Percentiles rank a stretch among this genome's conserved stretches.
These are phyloP conservation scores for Globisporangium abappressorium DNA, from an alignment of 352 stramenopile genomes.

Conservation along the genomic window DNA sequence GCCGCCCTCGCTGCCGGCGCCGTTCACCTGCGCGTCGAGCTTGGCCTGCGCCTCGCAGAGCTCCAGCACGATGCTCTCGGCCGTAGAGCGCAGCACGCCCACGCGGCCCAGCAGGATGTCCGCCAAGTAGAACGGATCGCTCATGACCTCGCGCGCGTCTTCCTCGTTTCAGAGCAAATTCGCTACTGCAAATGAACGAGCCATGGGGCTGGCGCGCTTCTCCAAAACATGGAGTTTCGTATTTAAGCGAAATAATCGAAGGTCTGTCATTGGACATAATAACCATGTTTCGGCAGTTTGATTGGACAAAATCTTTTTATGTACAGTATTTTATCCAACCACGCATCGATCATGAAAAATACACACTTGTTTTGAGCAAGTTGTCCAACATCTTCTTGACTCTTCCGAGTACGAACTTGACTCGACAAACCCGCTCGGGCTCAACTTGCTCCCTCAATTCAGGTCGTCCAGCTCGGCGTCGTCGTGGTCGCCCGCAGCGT, in stretches of 20 bases:
- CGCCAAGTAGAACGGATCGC: conserved; percentile 84
- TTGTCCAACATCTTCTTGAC: neutral
- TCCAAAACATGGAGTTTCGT: neutral
- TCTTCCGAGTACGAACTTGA: neutral
- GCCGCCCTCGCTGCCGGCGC: neutral
- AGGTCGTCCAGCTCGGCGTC: conserved; percentile 20
- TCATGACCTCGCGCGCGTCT: conserved; percentile 39
- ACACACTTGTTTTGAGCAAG: neutral
- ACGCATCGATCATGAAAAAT: conserved; percentile 5
- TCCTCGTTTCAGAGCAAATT: neutral
- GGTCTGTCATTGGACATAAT: neutral
- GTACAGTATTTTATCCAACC: conserved; percentile 15
- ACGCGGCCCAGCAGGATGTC: conserved; percentile 84
- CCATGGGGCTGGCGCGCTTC: neutral
- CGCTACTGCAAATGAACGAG: neutral
- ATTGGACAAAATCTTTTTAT: conserved; percentile 27
- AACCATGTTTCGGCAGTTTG: neutral
- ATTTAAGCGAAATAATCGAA: neutral
- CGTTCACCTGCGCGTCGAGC: conserved; percentile 35
- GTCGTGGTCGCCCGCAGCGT: conserved; percentile 23
- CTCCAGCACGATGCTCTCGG: conserved; percentile 84
- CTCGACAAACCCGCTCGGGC: neutral
- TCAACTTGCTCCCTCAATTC: conserved; percentile 9
- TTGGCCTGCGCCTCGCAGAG: conserved; percentile 71
- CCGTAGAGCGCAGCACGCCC: conserved; percentile 77